Evolutionary conservation across 2,329 filamentous ascomycete species (phyloP), one percentile per base, ranked within the genome.

Genomic region (Penicillium paneum): DNA sequence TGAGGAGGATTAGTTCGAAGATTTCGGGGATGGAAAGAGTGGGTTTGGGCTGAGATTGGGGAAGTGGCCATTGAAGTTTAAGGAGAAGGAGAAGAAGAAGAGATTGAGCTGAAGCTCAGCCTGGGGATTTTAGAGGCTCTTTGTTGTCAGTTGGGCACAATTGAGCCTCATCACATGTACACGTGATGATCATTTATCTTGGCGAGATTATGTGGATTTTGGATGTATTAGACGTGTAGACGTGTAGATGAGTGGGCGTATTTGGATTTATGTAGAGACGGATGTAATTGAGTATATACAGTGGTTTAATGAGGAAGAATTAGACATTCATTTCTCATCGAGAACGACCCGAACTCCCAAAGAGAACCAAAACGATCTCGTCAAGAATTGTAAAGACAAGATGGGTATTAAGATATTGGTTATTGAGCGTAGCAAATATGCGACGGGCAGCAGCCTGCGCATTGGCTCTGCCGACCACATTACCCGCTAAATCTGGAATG

Each of bases 391-490:
- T 88, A 70, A 88, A 90, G 17, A 82, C 80, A 44, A 91, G 72
- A 71, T 90, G 88, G 44, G 85, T 81, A 71, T 97, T 97, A 63
- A 99, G 78, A 60, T 91, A 82, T 55, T 85, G 82, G 74, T 97
- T 99, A 73, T 99, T 99, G 63, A 97, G 78, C 42, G 90, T 91
- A 10, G 91, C 92, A 77, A 95, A 90, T 44, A 97, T 84, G 66
- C 92, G 88, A 63, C 93, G 83, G 59, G 91, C 92, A 21, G 94
- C 94, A 52, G 88, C 88, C 71, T 95, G 89, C 15, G 95, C 94
- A 76, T 99, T 99, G 40, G 87, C 83, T 66, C 91, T 83, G 5
- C 94, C 94, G 15, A 99, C 95, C 7, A 99, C 95, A 73, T 89
- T 96, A 8, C 88, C 91, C 8, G 90, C 93, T 53, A 99, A 71